Base-by-base conservation (phyloP, 2,329 filamentous ascomycete genomes). In the Chrysosporium queenslandicum region DNA sequence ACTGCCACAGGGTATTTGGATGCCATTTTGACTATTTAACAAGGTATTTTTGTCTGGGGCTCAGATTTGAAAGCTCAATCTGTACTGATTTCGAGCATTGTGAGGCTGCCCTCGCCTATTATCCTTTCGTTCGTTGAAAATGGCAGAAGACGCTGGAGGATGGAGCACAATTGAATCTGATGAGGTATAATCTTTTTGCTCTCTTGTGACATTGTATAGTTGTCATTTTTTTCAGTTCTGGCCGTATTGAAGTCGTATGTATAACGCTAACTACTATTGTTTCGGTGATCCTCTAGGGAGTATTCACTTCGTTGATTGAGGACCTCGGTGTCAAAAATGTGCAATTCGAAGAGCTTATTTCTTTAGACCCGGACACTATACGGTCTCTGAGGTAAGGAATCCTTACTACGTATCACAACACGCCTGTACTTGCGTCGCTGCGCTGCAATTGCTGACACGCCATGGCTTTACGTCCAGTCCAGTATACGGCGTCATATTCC, bases 151-250 rank as follows among this genome's bases (percentile, higher is more conserved):
- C 51, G 62, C 62, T 51, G 71, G 67, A 61, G 90, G 91, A 58
- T 97, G 91, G 91, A 95, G 94, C 71, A 97, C 91, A 36, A 96
- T 97, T 66, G 91, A 97, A 72, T 94, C 87, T 58, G 91, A 97
- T 75, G 91, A 91, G 69, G 90, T 94, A 79, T 61, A 80, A 73
- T 56, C 32, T 34, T 9, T 37, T 37, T 5, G 34, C 12, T 14
- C n/a, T 12, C 5, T 34, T 8, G 12, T 6, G 32, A 7, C n/a
- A 30, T 30, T 30, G 5, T 30, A 30, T 30, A 11, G 11, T n/a
- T n/a, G n/a, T n/a, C n/a, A n/a, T n/a, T n/a, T n/a, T n/a, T n/a
- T n/a, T n/a, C n/a, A n/a, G n/a, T n/a, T n/a, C n/a, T n/a, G n/a
- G n/a, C n/a, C n/a, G n/a, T n/a, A n/a, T n/a, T n/a, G n/a, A n/a